A percentile compares a stretch with the other conserved stretches of the same genome.
Evolutionary conservation across 768 basidiomycete genomes (phyloP).

Genomic region (Phylloporus sp.): DNA sequence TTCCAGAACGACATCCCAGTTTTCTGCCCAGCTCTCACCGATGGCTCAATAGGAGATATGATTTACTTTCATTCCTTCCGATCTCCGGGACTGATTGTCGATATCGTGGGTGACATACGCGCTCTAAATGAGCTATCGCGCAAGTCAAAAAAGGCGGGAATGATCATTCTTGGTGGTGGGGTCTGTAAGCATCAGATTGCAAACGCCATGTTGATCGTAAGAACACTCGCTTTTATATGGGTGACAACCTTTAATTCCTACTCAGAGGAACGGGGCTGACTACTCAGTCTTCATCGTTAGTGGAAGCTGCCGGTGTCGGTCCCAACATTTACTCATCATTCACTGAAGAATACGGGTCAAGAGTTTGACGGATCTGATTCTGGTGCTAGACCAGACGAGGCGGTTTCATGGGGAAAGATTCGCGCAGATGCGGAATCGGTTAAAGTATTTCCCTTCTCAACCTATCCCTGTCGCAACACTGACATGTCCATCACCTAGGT

Average conservation of each 20-base stretch:
- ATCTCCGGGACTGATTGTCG: slow-evolving; percentile 76
- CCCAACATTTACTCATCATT: background rate
- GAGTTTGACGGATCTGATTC: slow-evolving; percentile 99
- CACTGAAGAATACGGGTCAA: slow-evolving; percentile 85
- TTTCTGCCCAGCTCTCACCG: slow-evolving; percentile 96
- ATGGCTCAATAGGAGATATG: slow-evolving; percentile 98
- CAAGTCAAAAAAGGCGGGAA: slow-evolving; percentile 88
- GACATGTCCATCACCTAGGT: slow-evolving; percentile 38
- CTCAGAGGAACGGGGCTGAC: slow-evolving; percentile 93
- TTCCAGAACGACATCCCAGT: slow-evolving; percentile 94
- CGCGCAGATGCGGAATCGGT: slow-evolving; percentile 77
- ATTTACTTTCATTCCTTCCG: slow-evolving; percentile 98
- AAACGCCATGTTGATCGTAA: slow-evolving; percentile 98
- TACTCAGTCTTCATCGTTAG: slow-evolving; percentile 91
- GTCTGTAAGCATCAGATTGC: slow-evolving; percentile 99
- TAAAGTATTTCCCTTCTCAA: slow-evolving; percentile 46
- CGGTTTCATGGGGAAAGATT: slow-evolving; percentile 98
- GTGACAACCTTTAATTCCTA: slow-evolving; percentile 2
- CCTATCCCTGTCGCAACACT: background rate
- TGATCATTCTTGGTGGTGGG: slow-evolving; percentile 97
- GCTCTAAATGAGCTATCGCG: slow-evolving; percentile 85
- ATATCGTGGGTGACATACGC: slow-evolving; percentile 94
- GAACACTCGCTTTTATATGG: slow-evolving; percentile 15
- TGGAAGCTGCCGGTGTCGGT: slow-evolving; percentile 22
- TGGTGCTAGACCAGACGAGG: slow-evolving; percentile 95